Evolutionary conservation across 2,329 filamentous ascomycete species (phyloP), one percentile per base, ranked within the genome.

Genomic region (Ophiostoma tasmaniense): DNA sequence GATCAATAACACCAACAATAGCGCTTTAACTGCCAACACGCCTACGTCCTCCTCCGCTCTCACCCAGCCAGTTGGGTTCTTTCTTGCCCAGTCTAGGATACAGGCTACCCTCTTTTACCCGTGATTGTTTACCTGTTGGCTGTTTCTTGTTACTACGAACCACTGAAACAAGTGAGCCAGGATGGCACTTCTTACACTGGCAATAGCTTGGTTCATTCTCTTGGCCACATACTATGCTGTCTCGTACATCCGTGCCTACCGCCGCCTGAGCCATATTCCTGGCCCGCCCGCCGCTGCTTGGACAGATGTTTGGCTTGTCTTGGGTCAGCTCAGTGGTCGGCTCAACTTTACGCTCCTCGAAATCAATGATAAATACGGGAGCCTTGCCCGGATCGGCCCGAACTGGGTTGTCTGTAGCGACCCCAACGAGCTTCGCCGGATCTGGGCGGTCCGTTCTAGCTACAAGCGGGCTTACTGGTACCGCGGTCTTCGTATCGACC

Each of bases 401-500:
- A 75, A 76, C 65, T 75, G 73, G 71, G 73, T 78, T 17, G 73
- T 77, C 4, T 75, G 73, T 68, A 74, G 73, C 66, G 75, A 77
- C 59, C 72, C 74, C 14, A 45, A 67, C n/a, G 74, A 76, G 64
- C 69, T 78, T 50, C 75, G 75, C 30, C 73, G 74, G 11, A 74
- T 78, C 39, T 77, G 75, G 75, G 73, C 71, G 8, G 74, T 74
- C 14, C 73, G 75, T 7, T 77, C 75, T 17, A 67, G 50, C 22
- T 75, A 72, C 72, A 69, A 73, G 22, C 72, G 75, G 2, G 68
- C 72, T n/a, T 68, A 71, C 14, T 84, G 80, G 80, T 84, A 84
- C 73, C 79, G 81, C 68, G 81, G 79, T 1, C 77, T 85, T 70
- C 79, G 80, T 14, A 76, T 87, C 70, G 81, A 86, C 70, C 81